A percentile compares a stretch with the other conserved stretches of the same genome.
Conservation (phyloP, 768 basidiomycete genomes). For the Leccinellum luteum region DNA sequence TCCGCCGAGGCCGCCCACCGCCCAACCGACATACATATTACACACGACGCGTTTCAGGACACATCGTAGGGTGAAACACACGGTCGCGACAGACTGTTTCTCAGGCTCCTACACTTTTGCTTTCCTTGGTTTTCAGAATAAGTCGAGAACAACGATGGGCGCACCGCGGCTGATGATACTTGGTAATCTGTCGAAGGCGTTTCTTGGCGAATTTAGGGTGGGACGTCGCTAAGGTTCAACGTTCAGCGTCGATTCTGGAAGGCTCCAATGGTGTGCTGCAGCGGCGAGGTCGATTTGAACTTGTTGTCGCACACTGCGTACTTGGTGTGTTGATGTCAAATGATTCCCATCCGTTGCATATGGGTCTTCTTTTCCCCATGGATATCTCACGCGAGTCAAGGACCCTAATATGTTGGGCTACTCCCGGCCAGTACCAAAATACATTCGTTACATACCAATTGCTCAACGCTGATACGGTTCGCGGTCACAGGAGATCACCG, state of each 20-base stretch:
- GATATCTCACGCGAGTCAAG: constrained; percentile 4
- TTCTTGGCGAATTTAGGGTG: background rate
- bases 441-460: background rate
- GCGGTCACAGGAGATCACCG: background rate
- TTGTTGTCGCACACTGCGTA: background rate
- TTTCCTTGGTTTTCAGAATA: background rate
- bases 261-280: background rate
- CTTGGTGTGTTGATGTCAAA: background rate
- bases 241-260: background rate
- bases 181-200: background rate
- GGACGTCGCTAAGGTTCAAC: background rate
- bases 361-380: background rate
- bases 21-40: background rate
- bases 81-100: background rate
- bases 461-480: background rate
- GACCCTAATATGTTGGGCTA: background rate
- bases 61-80: constrained; percentile 10
- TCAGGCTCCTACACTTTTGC: background rate
- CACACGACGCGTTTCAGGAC: constrained; percentile 8
- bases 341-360: background rate
- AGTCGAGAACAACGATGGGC: background rate
- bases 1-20: background rate
- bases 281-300: background rate
- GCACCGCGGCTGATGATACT: background rate
- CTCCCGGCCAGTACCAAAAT: background rate